Base-by-base conservation (phyloP, 768 basidiomycete species). In the Antrodiella citrinella region DNA sequence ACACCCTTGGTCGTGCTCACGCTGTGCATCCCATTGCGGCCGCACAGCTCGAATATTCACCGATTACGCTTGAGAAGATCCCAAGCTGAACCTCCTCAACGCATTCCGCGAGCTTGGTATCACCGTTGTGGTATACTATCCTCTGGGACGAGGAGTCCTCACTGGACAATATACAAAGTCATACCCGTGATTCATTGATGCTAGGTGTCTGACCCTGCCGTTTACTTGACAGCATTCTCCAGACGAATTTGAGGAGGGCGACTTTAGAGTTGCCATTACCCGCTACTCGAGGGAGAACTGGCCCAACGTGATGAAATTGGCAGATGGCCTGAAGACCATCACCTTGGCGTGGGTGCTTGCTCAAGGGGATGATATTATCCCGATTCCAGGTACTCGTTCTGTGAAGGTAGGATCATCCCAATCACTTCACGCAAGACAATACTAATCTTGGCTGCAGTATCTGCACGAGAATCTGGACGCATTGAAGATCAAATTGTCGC, bases 251-350 rank as follows among this genome's bases (percentile, higher is more conserved):
- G 56, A 58, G 24, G 59, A 53, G 18, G 59, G 48, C 41, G 66
- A 67, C 50, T 65, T 60, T 48, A 30, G 66, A 13, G 53, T 54
- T 1, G 35, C 13, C 2, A 35, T 66, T 1, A 61, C 64, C 13
- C 42, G 54, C 51, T 60, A 50, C 53, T 61, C 60, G 41, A 53
- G 57, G 35, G 70, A 71, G 49, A 74, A 73, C 58, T 76, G 75
- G 54, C 69, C 68, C 0, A 67, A 64, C 48, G 68, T 74, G 44
- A 62, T 73, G 40, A 65, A 65, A 24, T 53, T 19, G 40, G 52
- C 45, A 42, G 50, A 57, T 21, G 40, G 18, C 18, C 41, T 43
- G n/a, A 43, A 43, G 21, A 18, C 41, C 21, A 43, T 43, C 18
- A 54, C 65, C 35, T 54, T 68, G n/a, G 59, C 56, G 1, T 56